These are phyloP conservation scores for Alternaria infectoria DNA, from an alignment of 2,329 filamentous ascomycete species.

Conservation along the genomic window DNA sequence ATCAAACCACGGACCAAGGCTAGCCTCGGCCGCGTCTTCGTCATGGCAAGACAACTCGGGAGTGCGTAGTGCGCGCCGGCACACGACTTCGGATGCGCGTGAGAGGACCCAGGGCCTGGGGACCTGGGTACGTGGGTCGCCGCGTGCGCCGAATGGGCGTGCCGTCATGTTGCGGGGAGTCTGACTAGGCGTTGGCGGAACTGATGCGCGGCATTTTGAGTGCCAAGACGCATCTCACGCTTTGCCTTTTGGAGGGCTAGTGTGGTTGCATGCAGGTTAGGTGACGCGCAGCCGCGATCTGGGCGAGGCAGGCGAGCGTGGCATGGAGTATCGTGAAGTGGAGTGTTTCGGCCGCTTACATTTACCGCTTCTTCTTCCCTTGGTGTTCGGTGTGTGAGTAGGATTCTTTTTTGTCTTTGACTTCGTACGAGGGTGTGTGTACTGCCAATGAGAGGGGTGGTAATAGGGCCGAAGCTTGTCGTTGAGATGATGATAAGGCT, in stretches of 20 bases:
- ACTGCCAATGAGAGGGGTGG: not conserved
- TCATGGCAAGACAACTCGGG: conserved; percentile 34
- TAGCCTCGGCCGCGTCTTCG: conserved; percentile 16
- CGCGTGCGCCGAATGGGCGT: conserved; percentile 21
- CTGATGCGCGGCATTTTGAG: conserved; percentile 29
- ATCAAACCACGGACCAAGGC: conserved; percentile 13
- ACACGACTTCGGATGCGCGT: conserved; percentile 29
- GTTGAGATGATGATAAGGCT: not conserved
- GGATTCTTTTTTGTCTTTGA: not conserved
- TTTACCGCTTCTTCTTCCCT: conserved; percentile 13
- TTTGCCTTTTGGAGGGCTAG: not conserved
- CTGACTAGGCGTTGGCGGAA: conserved; percentile 24
- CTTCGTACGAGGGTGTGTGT: not conserved
- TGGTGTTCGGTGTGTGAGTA: not conserved
- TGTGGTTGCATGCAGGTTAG: not conserved
- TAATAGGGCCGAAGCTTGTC: not conserved
- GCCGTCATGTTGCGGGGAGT: conserved; percentile 37
- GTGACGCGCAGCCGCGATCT: not conserved
- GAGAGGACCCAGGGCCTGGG: conserved; percentile 13
- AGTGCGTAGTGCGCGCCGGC: conserved; percentile 24
- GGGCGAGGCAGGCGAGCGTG: not conserved
- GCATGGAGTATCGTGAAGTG: not conserved
- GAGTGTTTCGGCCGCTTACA: conserved; percentile 5
- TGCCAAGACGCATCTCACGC: conserved; percentile 11
- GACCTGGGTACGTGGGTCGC: conserved; percentile 4